Conservation (phyloP, 2,329 filamentous ascomycete species). For the Cephalotrichum gorgonifer region DNA sequence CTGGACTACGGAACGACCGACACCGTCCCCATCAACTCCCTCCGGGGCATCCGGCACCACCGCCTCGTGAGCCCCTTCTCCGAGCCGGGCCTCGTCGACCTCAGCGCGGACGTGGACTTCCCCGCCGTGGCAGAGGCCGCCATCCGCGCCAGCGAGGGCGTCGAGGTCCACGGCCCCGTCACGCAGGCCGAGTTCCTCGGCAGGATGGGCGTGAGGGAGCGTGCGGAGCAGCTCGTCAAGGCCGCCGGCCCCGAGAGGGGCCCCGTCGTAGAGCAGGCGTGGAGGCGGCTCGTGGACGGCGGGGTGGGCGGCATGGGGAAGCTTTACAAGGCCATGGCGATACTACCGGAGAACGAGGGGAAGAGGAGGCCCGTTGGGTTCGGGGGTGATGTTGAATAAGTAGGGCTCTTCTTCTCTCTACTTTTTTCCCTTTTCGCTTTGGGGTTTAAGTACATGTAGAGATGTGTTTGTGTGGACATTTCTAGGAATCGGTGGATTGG, state of each 20-base stretch:
- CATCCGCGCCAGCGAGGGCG: constrained; percentile 59
- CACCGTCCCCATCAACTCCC: constrained; percentile 74
- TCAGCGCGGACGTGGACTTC: constrained; percentile 93
- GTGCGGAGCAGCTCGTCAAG: constrained; percentile 57
- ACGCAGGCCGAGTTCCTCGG: constrained; percentile 73
- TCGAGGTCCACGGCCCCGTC: constrained; percentile 89
- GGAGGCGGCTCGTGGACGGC: constrained; percentile 74
- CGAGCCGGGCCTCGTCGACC: constrained; percentile 71
- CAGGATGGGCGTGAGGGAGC: constrained; percentile 72
- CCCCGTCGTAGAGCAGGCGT: constrained; percentile 59
- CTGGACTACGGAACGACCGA: constrained; percentile 82
- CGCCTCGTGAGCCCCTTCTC: constrained; percentile 67
- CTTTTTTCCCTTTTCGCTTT: no score
- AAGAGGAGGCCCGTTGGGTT: constrained; percentile 79
- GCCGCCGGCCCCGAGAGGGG: constrained; percentile 35
- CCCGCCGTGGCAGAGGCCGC: constrained; percentile 75
- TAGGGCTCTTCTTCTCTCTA: no score
- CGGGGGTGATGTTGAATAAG: constrained; percentile 51
- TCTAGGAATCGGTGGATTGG: no score
- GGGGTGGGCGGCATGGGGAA: constrained; percentile 84
- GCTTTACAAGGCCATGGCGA: constrained; percentile 86
- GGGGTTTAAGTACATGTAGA: no score
- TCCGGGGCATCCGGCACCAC: constrained; percentile 80
- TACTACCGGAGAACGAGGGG: constrained; percentile 71
- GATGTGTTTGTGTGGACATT: no score